Base-by-base conservation (phyloP, 1,284 basidiomycete species). In the Anthracocystis setariae region DNA sequence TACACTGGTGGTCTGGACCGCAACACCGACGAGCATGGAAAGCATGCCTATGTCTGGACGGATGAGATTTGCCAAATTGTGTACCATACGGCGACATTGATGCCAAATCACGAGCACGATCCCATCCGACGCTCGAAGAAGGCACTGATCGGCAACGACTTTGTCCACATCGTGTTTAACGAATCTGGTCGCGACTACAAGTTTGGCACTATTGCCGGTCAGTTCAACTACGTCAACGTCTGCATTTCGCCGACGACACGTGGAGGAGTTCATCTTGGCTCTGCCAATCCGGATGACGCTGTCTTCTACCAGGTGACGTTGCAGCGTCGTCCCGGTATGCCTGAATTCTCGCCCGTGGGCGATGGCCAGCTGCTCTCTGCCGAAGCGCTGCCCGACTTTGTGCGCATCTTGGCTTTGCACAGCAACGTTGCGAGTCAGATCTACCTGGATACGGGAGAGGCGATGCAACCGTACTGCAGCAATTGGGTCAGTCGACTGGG, bases 191-290 rank as follows among this genome's bases (percentile, higher is more conserved):
- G 51, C 3, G 83, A 84, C 4, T 98, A 97, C 84, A 87, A 85
- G 52, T 98, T 98, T 80, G 92, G 95, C 83, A 98, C 94, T 21
- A 86, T 97, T 67, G 85, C 88, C 24, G 96, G 94, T 1, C 89
- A 93, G 79, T 99, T 97, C 87, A 95, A 98, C 84, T 97, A 95
- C 82, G 89, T 98, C 82, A 98, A 98, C 84, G 93, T 99, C 78
- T 90, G 98, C 77, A 91, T 99, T 76, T 83, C 82, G 50, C 81
- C 80, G 18, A 76, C 69, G 53, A 75, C 80, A 20, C 54, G 71
- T 2, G 74, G 77, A 20, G 75, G 74, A 4, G 68, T 73, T 13
- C 73, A 76, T 42, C 57, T 80, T 5, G 79, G 80, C n/a, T 60
- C 69, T 9, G 77, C 78, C n/a, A 61, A 68, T 27, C 74, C 80